Base-by-base conservation (phyloP, 345 rosid genomes). In the Populus pruinosa region DNA sequence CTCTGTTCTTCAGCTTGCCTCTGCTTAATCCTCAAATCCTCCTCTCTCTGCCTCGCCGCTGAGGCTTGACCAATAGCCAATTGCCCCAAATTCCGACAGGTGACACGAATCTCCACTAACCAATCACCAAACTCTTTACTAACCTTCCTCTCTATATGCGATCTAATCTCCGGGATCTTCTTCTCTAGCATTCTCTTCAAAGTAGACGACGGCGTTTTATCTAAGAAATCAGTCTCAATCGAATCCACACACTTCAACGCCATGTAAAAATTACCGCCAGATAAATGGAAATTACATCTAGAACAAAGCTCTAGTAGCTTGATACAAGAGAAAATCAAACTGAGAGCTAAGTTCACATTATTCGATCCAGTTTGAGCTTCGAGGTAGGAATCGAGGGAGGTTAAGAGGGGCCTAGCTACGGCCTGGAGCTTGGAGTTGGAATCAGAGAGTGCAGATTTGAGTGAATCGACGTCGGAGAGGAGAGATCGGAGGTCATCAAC, bases 401-500 rank as follows among this genome's bases (percentile, higher is more conserved):
- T 43, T 39, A 95, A 88, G 71, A 95, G 97, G 75, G 99, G 98
- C 10, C 86, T 84, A 16, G 97, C 94, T 11, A 93, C 96, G 67
- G 88, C 85, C 82, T 93, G 98, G 77, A 95, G 98, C 68, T 86
- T 88, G 36, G 93, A 90, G 82, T 95, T 93, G 50, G 99, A 95
- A 72, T 91, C 97, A 47, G 87, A 89, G 53, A 95, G 94, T 21
- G 99, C 83, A 67, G 99, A 91, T 83, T 95, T 95, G 69, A 95
- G 92, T 6, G 92, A 91, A 43, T 95, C 99, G 69, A 93, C 99
- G 77, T 95, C 99, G 65, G 98, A 95, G 83, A 95, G 94, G 50
- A 95, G 92, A 67, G 99, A 95, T 83, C 96, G 93, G 76, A 95
- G 99, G 80, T 93, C 99, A 80, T 95, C 99, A 62, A 95, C 99